Evolutionary conservation across 768 basidiomycete genomes (phyloP).

Genomic region (Boletus vinaceobasis): DNA sequence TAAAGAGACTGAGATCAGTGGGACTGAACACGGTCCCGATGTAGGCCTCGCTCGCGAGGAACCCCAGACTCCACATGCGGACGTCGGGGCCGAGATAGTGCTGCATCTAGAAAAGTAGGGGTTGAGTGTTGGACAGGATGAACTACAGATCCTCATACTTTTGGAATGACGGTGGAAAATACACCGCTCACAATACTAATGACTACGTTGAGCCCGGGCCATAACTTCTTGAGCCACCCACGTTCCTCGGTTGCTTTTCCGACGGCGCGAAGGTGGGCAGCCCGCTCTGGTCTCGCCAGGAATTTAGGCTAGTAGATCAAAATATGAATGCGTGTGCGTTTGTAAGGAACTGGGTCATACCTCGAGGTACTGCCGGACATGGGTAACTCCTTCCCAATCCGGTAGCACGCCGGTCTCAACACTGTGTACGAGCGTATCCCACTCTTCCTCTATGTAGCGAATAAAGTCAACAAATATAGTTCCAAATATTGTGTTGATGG

Average conservation of each 20-base stretch:
- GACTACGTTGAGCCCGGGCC: slow-evolving; percentile 13
- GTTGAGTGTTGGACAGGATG: background rate
- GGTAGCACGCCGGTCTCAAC: slow-evolving; percentile 18
- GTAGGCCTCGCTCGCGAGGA: slow-evolving; percentile 16
- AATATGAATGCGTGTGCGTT: background rate
- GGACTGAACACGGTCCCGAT: slow-evolving; percentile 11
- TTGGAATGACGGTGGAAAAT: slow-evolving; percentile 14
- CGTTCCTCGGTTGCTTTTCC: slow-evolving; percentile 8
- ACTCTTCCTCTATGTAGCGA: slow-evolving; percentile 18
- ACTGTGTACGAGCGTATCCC: slow-evolving; percentile 13
- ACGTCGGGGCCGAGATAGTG: slow-evolving; percentile 15
- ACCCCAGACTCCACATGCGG: slow-evolving; percentile 13
- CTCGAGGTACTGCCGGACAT: slow-evolving; percentile 17
- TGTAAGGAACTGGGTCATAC: background rate
- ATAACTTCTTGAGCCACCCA: slow-evolving; percentile 19
- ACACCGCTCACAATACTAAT: slow-evolving; percentile 18
- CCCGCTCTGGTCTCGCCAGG: slow-evolving; percentile 9
- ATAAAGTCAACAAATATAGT: slow-evolving; percentile 21
- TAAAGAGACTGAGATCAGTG: slow-evolving; percentile 14
- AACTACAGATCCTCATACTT: background rate
- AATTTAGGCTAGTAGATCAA: slow-evolving; percentile 11
- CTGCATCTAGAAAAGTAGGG: slow-evolving; percentile 3
- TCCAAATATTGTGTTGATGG: slow-evolving; percentile 13
- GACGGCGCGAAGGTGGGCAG: slow-evolving; percentile 12
- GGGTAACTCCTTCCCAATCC: slow-evolving; percentile 14